Evolutionary conservation across 2,329 filamentous ascomycete genomes (phyloP).

Genomic region (Nectriaceae sp.): DNA sequence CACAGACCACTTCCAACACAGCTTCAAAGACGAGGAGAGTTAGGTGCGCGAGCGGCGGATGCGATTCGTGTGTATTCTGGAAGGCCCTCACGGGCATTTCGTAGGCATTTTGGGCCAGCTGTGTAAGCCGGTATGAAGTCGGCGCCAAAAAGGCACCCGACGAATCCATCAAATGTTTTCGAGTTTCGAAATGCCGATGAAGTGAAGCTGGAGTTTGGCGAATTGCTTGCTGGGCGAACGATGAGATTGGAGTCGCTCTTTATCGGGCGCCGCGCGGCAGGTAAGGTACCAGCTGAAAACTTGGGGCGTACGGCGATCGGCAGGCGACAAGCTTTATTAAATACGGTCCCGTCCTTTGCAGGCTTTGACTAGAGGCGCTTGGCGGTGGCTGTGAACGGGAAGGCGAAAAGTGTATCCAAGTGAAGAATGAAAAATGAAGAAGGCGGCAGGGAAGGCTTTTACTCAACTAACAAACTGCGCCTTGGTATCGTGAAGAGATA

Average conservation of each 20-base stretch:
- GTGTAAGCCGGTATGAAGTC: conserved; percentile 46
- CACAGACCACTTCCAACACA: conserved; percentile 91
- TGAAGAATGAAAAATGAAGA: background rate
- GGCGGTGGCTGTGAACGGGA: background rate
- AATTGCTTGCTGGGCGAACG: background rate
- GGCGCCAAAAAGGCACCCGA: conserved; percentile 42
- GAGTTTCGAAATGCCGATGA: conserved; percentile 5
- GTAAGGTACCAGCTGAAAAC: background rate
- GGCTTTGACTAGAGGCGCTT: too few relatives aligned
- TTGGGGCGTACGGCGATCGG: background rate
- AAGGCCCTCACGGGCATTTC: conserved; percentile 45
- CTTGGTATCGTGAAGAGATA: too few relatives aligned
- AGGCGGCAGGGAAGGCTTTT: background rate
- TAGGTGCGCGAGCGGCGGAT: conserved; percentile 69
- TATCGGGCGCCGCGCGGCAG: background rate
- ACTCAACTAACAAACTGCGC: too few relatives aligned
- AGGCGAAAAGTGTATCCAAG: background rate
- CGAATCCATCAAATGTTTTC: conserved; percentile 36
- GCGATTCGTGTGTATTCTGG: conserved; percentile 49
- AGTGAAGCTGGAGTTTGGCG: background rate
- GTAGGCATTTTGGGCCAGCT: conserved; percentile 40
- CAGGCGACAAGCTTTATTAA: too few relatives aligned
- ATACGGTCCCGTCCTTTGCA: too few relatives aligned
- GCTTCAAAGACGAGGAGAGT: conserved; percentile 89
- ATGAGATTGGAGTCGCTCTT: background rate